phyloP scores from a whole-genome alignment of 176 grass and related monocot species.

The Carex scoparia region DNA sequence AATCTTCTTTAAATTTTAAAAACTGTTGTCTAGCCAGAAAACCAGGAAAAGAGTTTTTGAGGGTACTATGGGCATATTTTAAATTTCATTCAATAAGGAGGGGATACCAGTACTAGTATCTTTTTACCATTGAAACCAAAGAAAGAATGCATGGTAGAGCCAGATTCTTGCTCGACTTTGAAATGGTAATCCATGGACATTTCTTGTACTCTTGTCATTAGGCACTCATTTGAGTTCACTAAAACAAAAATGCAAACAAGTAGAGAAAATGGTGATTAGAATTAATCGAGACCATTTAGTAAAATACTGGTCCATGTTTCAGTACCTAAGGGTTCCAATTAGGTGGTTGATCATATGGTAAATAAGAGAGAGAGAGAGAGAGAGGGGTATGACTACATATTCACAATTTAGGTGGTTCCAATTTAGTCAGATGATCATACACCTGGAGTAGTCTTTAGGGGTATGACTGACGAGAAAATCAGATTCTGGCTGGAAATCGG shows the following conservation, averaged over 20 bases:
- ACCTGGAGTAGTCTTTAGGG: neutral
- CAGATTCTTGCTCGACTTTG: conserved; percentile 35
- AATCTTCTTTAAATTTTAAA: neutral
- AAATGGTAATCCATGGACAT: conserved; percentile 43
- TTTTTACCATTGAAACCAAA: conserved; percentile 36
- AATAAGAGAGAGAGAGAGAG: too few species aligned
- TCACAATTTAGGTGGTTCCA: too few species aligned
- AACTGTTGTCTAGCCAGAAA: neutral
- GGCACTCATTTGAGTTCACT: conserved; percentile 39
- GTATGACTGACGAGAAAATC: conserved; percentile 71
- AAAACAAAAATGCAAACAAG: neutral
- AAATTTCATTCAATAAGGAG: neutral
- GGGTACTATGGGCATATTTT: neutral
- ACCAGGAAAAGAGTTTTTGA: neutral
- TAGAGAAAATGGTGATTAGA: neutral
- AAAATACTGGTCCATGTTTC: neutral
- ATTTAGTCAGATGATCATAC: too few species aligned
- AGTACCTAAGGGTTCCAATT: neutral
- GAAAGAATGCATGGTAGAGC: conserved; percentile 34
- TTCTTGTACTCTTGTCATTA: conserved; percentile 33
- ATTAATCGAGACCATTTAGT: neutral
- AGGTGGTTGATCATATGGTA: neutral
- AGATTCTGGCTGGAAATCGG: conserved; percentile 87
- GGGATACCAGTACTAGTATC: neutral
- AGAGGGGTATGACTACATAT: too few species aligned